Evolutionary conservation across 1,139 yeast species (phyloP).

Genomic region (Pneumocystis murina): DNA sequence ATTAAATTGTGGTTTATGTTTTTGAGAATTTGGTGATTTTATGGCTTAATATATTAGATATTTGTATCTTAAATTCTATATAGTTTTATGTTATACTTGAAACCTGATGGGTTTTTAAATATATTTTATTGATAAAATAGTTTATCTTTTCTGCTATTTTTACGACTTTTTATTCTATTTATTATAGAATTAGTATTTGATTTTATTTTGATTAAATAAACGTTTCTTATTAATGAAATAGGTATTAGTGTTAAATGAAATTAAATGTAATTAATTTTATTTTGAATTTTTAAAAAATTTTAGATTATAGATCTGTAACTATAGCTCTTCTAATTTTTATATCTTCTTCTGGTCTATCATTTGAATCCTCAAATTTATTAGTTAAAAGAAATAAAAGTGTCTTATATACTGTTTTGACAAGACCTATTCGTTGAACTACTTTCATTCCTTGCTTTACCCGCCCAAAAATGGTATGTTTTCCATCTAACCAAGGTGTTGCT

Average conservation of each 20-base stretch:
- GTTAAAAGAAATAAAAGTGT: neutral
- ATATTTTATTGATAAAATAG: neutral
- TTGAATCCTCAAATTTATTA: slow-evolving; percentile 18
- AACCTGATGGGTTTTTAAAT: neutral
- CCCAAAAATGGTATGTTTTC: slow-evolving; percentile 44
- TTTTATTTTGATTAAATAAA: neutral
- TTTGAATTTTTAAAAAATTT: neutral
- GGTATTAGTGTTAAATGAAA: neutral
- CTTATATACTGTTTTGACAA: slow-evolving; percentile 28
- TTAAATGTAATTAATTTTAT: neutral
- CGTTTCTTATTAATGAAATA: neutral
- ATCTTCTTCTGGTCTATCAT: slow-evolving; percentile 28
- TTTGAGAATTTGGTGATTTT: neutral
- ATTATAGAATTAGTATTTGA: too few species aligned
- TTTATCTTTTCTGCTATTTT: too few species aligned
- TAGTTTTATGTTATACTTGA: neutral
- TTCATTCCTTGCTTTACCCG: slow-evolving; percentile 40
- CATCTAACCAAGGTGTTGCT: slow-evolving; percentile 33
- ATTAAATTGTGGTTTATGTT: neutral
- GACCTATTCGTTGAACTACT: slow-evolving; percentile 37
- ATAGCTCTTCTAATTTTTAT: slow-evolving; percentile 9
- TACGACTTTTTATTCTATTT: too few species aligned
- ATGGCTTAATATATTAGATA: neutral
- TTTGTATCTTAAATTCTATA: neutral
- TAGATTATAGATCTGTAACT: neutral